Evolutionary conservation across 352 stramenopile species (phyloP), one percentile per base, ranked within the genome.

Genomic region (Achlya hypogyna): DNA sequence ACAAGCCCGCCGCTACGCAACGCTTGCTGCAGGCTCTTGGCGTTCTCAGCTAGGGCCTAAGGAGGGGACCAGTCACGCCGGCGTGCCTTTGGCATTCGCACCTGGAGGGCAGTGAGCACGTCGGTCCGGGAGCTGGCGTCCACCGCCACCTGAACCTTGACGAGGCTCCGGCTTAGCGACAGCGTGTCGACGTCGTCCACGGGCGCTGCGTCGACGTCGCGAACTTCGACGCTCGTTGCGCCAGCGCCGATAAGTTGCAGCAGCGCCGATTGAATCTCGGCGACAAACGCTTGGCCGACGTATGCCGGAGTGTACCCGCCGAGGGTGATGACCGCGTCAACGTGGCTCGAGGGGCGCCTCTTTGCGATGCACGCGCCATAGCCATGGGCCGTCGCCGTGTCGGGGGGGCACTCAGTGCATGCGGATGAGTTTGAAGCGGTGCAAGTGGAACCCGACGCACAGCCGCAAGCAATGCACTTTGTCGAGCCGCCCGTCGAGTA

Each of bases 271-370:
- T 20, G 49, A 20, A 56, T 10, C 8, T 10, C 31, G 6, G 14
- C 49, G 31, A 56, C 10, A 10, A 56, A n/a, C 49, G 6, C 43
- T 2, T 49, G 64, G 67, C 81, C 80, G 72, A 84, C 79, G 45
- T 74, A 73, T 51, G 71, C 75, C 10, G 71, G 73, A 2, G 77
- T 75, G 69, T 82, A 84, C 20, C 77, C 77, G 53, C 81, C 75
- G 22, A 82, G 62, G 25, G 73, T 69, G n/a, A 84, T 53, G 10
- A 73, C 64, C 18, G 80, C 63, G 59, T 78, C 68, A 29, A 80
- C 38, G 58, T 80, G 74, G 75, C 28, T 65, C 52, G 1, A 69
- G 63, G 28, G 51, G 68, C 18, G 51, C 56, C 12, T 1, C 20
- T 71, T 53, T 23, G 51, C 73, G 25, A 74, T 38, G 22, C 77